These are phyloP conservation scores for Albifimbria verrucaria DNA, from an alignment of 2,329 filamentous ascomycete species.

Conservation along the genomic window DNA sequence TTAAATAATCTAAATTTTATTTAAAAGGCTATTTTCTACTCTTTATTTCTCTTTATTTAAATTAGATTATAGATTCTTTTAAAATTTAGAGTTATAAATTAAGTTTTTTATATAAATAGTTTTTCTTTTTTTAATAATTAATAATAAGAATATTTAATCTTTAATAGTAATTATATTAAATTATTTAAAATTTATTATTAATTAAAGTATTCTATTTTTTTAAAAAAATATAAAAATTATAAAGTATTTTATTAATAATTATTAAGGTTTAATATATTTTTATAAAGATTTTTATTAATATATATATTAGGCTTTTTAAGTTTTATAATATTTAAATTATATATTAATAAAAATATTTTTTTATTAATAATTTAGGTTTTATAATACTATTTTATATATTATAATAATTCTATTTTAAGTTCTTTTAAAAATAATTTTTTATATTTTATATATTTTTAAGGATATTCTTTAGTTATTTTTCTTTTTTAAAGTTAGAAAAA, in stretches of 20 bases:
- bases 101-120: no score
- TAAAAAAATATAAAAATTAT: not conserved
- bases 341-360: not conserved
- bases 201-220: not conserved
- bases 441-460: not conserved
- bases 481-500: not conserved
- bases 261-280: slow-evolving; percentile 4
- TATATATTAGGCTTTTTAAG: slow-evolving; percentile 3
- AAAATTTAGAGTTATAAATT: no score
- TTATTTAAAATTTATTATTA: not conserved
- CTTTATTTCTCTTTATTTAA: no score
- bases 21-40: not conserved
- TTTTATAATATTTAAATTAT: not conserved
- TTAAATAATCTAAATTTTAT: not conserved
- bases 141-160: not conserved
- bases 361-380: not conserved
- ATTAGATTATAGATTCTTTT: no score
- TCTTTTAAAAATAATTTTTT: not conserved
- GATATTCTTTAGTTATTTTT: not conserved
- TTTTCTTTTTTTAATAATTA: slow-evolving; percentile 3
- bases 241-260: no score
- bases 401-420: not conserved
- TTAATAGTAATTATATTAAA: not conserved
- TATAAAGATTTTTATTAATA: no score
- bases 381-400: no score